Base-by-base conservation (phyloP, 225 moss, liverwort and hornwort species). In the Marchantia polymorpha region DNA sequence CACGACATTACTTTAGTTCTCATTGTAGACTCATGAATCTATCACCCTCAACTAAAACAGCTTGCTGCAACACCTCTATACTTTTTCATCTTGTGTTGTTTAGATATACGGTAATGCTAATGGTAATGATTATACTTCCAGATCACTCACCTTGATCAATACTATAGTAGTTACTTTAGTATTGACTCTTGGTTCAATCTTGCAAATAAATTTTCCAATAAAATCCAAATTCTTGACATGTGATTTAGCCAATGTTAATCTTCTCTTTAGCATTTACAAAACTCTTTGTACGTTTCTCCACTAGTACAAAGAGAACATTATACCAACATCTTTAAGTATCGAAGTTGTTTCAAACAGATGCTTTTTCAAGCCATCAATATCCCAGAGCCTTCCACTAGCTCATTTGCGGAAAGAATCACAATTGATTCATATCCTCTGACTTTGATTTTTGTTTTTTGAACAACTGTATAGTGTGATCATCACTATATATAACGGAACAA, bases 1-100 rank as follows among this genome's bases (percentile, higher is more conserved):
- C 91, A 74, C 91, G 95, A 86, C 89, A 91, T 90, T 99, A 95
- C 84, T 95, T 95, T 64, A 99, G 82, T 77, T 99, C 99, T 95
- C 99, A 99, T 78, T 93, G 99, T 30, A 95, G 80, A 82, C 81
- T 89, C 54, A 92, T 95, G 79, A 95, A 91, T 75, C 91, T 91
- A 79, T 99, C 99, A 60, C 95, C 91, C 82, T 99, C 99, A 70
- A 85, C 79, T 79, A 88, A 93, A 29, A 99, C 99, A 69, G 99
- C 93, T 87, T 92, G 93, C 86, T 93, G 95, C 84, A 99, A 86
- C n/a, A 95, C 92, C 81, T 99, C 95, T 60, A 91, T 91, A 81
- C 93, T 93, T 82, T 93, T 99, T 51, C 93, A 91, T 54, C 95
- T 90, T 78, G 95, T 92, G 52, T 90, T 93, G 56, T 99, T 95